Percentiles rank a stretch among this genome's conserved stretches.
phyloP scores from a whole-genome alignment of 2,329 filamentous ascomycete species.

The Malbranchea zuffiana region DNA sequence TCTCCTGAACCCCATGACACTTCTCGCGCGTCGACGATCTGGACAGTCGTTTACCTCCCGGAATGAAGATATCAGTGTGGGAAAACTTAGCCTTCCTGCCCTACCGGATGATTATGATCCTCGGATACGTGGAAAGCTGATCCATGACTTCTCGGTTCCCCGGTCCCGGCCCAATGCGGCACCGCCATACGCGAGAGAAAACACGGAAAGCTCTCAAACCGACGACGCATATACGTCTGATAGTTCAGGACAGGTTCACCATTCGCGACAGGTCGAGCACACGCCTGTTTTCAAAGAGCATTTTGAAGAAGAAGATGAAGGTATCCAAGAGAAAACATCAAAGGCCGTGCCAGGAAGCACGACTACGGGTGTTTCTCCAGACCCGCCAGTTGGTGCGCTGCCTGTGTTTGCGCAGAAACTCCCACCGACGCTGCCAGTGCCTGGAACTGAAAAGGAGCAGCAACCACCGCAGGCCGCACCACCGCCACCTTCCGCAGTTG shows the following conservation, averaged over 20 bases:
- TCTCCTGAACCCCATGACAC: conserved; percentile 50
- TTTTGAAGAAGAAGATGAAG: conserved; percentile 39
- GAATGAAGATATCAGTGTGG: conserved; percentile 42
- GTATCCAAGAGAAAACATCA: conserved; percentile 1
- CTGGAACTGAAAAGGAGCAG: not conserved
- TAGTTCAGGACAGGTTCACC: conserved; percentile 11
- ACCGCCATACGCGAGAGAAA: not conserved
- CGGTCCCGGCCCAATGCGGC: conserved; percentile 30
- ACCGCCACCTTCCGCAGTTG: not conserved
- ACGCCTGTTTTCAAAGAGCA: conserved; percentile 52
- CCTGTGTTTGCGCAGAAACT: conserved; percentile 8
- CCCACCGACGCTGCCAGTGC: conserved; percentile 1
- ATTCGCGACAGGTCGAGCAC: conserved; percentile 34
- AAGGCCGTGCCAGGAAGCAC: not conserved
- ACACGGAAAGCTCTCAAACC: not conserved
- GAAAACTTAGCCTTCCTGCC: conserved; percentile 39
- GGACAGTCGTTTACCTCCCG: conserved; percentile 40
- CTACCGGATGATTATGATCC: conserved; percentile 53
- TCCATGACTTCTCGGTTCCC: conserved; percentile 56
- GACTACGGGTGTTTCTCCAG: not conserved
- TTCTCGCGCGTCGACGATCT: conserved; percentile 47
- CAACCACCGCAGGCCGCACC: not conserved
- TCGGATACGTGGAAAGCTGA: conserved; percentile 50
- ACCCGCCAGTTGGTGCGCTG: not conserved
- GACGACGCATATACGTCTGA: conserved; percentile 9